Percentiles rank a stretch among this genome's conserved stretches.
phyloP scores from a whole-genome alignment of 2,329 filamentous ascomycete species.

The Fusarium musae region DNA sequence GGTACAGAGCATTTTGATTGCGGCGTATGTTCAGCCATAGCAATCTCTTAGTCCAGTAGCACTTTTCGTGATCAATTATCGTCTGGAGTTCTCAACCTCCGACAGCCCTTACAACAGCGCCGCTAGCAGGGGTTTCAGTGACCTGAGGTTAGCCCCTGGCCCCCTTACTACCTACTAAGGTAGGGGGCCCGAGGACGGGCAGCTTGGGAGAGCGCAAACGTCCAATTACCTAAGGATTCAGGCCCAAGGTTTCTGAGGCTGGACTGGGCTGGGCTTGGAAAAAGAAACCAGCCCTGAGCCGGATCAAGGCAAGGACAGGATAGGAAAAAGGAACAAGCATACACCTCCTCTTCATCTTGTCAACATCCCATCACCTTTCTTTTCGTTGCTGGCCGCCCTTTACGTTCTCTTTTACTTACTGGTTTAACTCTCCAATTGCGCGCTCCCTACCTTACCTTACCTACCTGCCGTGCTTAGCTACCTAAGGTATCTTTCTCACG shows the following conservation, averaged over 20 bases:
- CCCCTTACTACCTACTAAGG: neutral
- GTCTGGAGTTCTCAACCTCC: conserved; percentile 6
- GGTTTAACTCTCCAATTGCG: conserved; percentile 16
- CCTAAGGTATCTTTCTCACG: conserved; percentile 21
- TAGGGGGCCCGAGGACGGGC: conserved; percentile 12
- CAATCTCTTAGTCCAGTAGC: neutral
- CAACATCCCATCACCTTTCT: conserved; percentile 33
- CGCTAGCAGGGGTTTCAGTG: conserved; percentile 33
- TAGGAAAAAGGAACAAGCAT: conserved; percentile 41
- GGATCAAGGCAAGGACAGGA: conserved; percentile 5
- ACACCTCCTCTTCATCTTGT: conserved; percentile 23
- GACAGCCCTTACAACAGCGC: conserved; percentile 9
- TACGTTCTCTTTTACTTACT: conserved; percentile 26
- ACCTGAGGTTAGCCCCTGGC: conserved; percentile 35
- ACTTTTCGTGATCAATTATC: conserved; percentile 22
- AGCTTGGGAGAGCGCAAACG: conserved; percentile 12
- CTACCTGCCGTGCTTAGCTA: conserved; percentile 5
- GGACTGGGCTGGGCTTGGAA: conserved; percentile 10
- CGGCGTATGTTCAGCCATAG: conserved; percentile 12
- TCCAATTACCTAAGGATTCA: conserved; percentile 31
- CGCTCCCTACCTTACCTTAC: conserved; percentile 26
- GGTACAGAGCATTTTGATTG: neutral
- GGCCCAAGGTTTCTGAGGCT: conserved; percentile 30
- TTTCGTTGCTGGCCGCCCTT: conserved; percentile 36
- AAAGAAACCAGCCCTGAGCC: conserved; percentile 26